A percentile compares a stretch with the other conserved stretches of the same genome.
phyloP scores from a whole-genome alignment of 495 filamentous ascomycete genomes.

The Penicillium soppii region DNA sequence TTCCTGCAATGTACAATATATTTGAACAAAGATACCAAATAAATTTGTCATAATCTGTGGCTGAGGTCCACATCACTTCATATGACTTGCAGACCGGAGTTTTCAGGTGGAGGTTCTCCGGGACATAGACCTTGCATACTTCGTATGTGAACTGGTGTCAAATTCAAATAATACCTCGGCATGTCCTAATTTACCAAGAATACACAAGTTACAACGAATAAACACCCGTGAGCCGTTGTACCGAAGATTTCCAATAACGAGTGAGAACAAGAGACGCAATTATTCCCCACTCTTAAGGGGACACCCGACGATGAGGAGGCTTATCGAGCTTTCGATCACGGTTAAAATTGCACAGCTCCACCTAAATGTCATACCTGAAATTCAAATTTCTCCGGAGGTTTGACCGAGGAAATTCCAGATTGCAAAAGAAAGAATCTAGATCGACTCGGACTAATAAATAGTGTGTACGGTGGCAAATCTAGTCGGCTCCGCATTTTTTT shows the following conservation, averaged over 20 bases:
- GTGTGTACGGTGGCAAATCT: background rate
- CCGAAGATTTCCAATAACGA: background rate
- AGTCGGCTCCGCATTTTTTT: background rate
- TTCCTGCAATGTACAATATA: background rate
- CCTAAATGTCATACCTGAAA: background rate
- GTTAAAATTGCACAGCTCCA: background rate
- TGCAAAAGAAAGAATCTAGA: background rate
- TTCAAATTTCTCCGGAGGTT: background rate
- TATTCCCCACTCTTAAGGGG: background rate
- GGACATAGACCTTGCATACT: background rate
- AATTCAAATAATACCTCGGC: background rate
- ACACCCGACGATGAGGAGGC: background rate
- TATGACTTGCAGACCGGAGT: background rate
- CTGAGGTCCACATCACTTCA: constrained; percentile 1
- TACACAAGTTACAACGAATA: background rate
- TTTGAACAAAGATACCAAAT: background rate
- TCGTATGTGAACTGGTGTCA: background rate
- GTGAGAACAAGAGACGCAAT: background rate
- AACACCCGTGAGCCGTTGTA: background rate
- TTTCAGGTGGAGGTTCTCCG: constrained; percentile 1
- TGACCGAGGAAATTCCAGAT: background rate
- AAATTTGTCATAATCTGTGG: background rate
- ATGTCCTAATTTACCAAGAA: background rate
- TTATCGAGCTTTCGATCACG: background rate
- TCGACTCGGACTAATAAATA: background rate